phyloP scores from a whole-genome alignment of 1,139 yeast genomes.

The Magnusiomyces clavatus region DNA sequence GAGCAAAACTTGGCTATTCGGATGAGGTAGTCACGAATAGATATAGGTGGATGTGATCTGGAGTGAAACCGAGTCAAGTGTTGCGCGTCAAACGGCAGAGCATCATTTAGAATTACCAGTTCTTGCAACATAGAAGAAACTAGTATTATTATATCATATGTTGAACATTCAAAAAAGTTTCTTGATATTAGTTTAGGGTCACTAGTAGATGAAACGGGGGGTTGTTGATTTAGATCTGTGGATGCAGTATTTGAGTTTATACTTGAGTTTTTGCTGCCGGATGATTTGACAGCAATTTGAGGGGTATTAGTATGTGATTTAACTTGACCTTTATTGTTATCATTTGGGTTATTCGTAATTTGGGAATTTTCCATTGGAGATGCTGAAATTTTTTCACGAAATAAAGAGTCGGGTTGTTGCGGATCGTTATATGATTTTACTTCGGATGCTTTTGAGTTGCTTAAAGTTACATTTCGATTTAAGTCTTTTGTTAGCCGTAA shows the following conservation, averaged over 20 bases:
- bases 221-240: neutral
- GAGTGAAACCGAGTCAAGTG: conserved; percentile 85
- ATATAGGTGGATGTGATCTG: conserved; percentile 81
- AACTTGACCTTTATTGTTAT: neutral
- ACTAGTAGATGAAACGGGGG: neutral
- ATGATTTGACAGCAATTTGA: neutral
- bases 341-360: neutral
- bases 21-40: conserved; percentile 66
- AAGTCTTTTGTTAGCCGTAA: neutral
- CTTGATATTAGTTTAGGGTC: conserved; percentile 39
- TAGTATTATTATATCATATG: conserved; percentile 59
- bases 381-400: no score
- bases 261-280: neutral
- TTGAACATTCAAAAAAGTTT: conserved; percentile 58
- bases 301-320: neutral
- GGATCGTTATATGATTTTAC: no score
- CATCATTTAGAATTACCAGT: conserved; percentile 61
- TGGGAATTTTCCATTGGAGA: no score
- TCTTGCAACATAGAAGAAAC: conserved; percentile 76
- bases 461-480: no score
- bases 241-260: neutral
- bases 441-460: no score
- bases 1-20: conserved; percentile 80
- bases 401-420: no score
- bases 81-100: conserved; percentile 36